phyloP scores from a whole-genome alignment of 176 grass and related monocot genomes.

The Puya raimondii region DNA sequence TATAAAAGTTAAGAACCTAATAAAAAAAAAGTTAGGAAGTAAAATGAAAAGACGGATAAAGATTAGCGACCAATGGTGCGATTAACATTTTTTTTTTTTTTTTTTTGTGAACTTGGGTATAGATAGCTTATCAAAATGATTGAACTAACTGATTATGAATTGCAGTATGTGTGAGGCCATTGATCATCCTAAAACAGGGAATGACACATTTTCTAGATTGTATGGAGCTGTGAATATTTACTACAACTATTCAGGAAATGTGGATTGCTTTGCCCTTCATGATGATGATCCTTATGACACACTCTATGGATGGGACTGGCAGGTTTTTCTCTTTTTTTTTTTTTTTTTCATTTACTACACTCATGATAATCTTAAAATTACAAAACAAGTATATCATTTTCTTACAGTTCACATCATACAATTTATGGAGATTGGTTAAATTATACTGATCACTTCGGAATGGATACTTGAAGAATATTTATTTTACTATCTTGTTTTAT shows the following conservation, averaged over 20 bases:
- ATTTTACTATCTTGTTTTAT: no score
- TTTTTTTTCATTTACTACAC: no score
- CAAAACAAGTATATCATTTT: no score
- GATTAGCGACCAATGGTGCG: not conserved
- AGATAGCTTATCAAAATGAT: no score
- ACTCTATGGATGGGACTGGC: constrained; percentile 32
- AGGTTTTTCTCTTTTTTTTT: not conserved
- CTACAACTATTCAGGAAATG: constrained; percentile 49
- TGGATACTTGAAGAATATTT: no score
- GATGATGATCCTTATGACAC: constrained; percentile 24
- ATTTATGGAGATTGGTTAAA: no score
- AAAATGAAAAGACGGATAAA: not conserved
- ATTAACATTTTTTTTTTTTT: not conserved
- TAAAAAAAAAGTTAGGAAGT: no score
- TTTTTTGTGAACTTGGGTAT: not conserved
- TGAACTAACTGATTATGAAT: no score
- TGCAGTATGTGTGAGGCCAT: constrained; percentile 51
- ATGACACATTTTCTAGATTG: constrained; percentile 21
- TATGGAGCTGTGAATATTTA: constrained; percentile 34
- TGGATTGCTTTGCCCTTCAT: constrained; percentile 13
- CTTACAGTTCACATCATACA: no score
- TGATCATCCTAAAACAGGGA: constrained; percentile 24
- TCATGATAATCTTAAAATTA: no score
- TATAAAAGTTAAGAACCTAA: no score
- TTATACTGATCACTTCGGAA: no score